These are phyloP conservation scores for Diplocarpon mali DNA, from an alignment of 2,329 filamentous ascomycete genomes.

Conservation along the genomic window DNA sequence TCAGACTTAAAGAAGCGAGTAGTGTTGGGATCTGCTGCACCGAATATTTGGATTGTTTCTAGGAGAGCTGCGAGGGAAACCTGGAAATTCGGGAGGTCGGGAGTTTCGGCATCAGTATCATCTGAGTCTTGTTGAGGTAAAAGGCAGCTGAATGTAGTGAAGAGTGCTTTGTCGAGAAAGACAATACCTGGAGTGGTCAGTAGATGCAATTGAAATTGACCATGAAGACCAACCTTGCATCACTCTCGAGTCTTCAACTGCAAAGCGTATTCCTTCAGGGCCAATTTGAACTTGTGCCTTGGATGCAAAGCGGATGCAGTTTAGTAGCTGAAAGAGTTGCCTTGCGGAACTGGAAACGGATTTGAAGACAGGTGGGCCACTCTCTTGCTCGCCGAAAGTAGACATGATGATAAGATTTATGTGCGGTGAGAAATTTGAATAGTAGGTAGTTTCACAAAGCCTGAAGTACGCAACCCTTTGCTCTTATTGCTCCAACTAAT, in stretches of 20 bases:
- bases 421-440: conserved; percentile 1
- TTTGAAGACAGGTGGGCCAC: conserved; percentile 48
- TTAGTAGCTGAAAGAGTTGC: conserved; percentile 55
- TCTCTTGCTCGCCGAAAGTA: conserved; percentile 15
- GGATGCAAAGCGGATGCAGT: conserved; percentile 44
- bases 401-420: conserved; percentile 19
- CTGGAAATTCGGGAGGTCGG: conserved; percentile 60
- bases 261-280: conserved; percentile 75
- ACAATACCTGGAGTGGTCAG: conserved; percentile 46
- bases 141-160: conserved; percentile 72
- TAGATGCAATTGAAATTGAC: not conserved
- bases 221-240: conserved; percentile 64
- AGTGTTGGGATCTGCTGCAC: conserved; percentile 57
- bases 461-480: conserved; percentile 14
- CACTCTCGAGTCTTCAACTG: conserved; percentile 75
- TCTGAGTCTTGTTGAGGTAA: conserved; percentile 31
- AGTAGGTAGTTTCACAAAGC: conserved; percentile 14
- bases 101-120: conserved; percentile 30
- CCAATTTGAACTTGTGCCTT: conserved; percentile 64
- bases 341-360: conserved; percentile 69
- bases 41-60: conserved; percentile 92
- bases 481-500: conserved; percentile 25
- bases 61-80: conserved; percentile 79
- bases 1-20: conserved; percentile 47
- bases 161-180: conserved; percentile 80